These are phyloP conservation scores for Phytophthora pinifolia DNA, from an alignment of 352 stramenopile genomes.

Conservation along the genomic window DNA sequence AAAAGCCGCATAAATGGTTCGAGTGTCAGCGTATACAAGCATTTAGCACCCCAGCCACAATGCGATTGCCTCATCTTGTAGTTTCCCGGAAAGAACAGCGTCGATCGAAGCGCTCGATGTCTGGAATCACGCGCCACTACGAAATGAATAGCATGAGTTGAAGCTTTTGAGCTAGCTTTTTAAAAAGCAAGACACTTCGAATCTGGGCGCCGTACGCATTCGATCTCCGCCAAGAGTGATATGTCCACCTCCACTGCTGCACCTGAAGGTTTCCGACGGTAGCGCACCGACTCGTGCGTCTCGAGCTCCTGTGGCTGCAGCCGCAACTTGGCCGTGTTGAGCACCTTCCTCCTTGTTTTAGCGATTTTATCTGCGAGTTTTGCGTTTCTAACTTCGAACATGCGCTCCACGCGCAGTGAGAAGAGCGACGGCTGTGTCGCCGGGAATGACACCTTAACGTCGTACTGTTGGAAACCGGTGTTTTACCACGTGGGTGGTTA, in stretches of 20 bases:
- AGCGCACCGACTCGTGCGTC: conserved; percentile 24
- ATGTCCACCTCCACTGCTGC: conserved; percentile 39
- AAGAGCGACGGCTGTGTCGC: conserved; percentile 61
- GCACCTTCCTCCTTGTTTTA: conserved; percentile 36
- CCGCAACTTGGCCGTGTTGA: conserved; percentile 75
- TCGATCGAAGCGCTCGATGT: too few relatives aligned
- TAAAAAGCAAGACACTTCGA: too few relatives aligned
- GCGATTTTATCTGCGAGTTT: conserved; percentile 17
- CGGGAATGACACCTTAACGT: conserved; percentile 80
- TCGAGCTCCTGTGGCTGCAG: conserved; percentile 48
- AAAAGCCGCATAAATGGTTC: conserved; percentile 48
- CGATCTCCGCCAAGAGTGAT: conserved; percentile 44
- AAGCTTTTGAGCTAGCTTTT: too few relatives aligned
- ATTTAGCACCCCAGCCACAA: too few relatives aligned
- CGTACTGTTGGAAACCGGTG: too few relatives aligned
- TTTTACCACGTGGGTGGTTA: too few relatives aligned
- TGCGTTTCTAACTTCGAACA: conserved; percentile 24
- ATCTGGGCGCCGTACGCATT: conserved; percentile 52
- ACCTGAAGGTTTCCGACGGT: conserved; percentile 29
- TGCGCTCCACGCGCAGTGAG: conserved; percentile 42
- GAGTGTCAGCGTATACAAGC: too few relatives aligned
- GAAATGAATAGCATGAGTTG: too few relatives aligned
- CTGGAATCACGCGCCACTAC: too few relatives aligned
- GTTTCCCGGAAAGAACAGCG: too few relatives aligned
- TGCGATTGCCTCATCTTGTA: too few relatives aligned